Base-by-base conservation (phyloP, 2,329 filamentous ascomycete genomes). In the Exophiala mesophila region DNA sequence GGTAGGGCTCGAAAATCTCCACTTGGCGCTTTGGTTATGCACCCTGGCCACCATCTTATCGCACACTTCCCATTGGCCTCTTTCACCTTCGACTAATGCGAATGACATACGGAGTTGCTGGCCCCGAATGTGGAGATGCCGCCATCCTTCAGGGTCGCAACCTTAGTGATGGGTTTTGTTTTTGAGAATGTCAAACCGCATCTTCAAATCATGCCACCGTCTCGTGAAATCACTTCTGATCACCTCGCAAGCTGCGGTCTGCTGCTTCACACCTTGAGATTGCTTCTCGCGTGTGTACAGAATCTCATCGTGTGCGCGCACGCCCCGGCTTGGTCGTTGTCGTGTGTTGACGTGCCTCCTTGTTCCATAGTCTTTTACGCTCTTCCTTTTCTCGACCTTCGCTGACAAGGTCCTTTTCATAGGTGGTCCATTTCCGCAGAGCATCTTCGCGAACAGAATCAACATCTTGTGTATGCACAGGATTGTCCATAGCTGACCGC, bases 401-500 rank as follows among this genome's bases (percentile, higher is more conserved):
- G 8, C 35, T 35, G 13, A 53, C 32, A 26, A 36, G 39, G 19
- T 49, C 41, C 31, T 41, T 44, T 28, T 52, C 49, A 15, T 42
- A 24, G 4, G 39, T 43, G 3, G 43, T 45, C 47, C 50, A 55
- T 18, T 36, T 23, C n/a, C 39, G 34, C 21, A 54, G 26, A 8
- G 48, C 53, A 12, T 49, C 41, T n/a, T 50, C 41, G 17, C 50
- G 50, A 16, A 44, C 23, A n/a, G 45, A 41, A 12, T 48, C 37
- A 12, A 52, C 31, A 7, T 49, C 33, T 9, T 16, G n/a, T 29
- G 31, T 17, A 26, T 9, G 20, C 35, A 36, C 6, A 29, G 37
- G 16, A 9, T 15, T 13, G 9, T 18, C n/a, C n/a, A 16, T 28
- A 9, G 10, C 10, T 15, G 12, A 3, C 5, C 24, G n/a, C 12